Evolutionary conservation across 202 grass and related monocot genomes (phyloP).

Genomic region (Setaria italica): DNA sequence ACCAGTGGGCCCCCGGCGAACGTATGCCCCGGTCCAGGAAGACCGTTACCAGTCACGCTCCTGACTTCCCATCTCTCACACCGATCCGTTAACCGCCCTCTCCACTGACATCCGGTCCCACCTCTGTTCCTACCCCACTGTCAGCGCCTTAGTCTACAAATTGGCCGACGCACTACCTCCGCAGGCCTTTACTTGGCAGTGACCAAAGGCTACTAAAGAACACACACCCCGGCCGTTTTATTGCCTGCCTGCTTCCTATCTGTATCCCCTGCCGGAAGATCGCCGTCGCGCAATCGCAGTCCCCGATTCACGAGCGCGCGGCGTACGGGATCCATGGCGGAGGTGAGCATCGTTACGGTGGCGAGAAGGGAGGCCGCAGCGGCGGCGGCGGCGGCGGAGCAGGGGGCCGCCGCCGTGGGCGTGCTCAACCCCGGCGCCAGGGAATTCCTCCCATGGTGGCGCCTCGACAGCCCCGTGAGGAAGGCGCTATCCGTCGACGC

Average conservation of each 20-base stretch:
- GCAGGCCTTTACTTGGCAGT: too few species aligned
- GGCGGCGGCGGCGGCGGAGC: not conserved
- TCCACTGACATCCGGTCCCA: not conserved
- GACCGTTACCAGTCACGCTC: not conserved
- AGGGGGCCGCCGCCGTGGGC: not conserved
- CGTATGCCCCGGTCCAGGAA: not conserved
- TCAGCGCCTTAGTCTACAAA: not conserved
- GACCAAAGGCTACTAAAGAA: not conserved
- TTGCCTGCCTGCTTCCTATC: not conserved
- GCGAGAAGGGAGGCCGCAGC: not conserved
- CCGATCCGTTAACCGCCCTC: not conserved
- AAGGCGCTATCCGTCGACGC: not conserved
- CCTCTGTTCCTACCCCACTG: not conserved
- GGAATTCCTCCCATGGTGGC: conserved; percentile 28
- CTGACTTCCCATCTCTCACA: not conserved
- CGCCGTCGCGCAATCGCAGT: not conserved
- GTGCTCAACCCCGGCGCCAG: conserved; percentile 7
- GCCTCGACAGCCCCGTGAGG: not conserved
- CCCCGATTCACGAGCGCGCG: not conserved
- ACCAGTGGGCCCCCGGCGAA: not conserved
- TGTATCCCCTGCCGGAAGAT: not conserved
- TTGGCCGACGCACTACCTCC: not conserved
- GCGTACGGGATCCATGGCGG: not conserved
- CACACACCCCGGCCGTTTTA: not conserved
- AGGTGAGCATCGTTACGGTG: conserved; percentile 9